Conservation (phyloP, 768 basidiomycete species). For the Mycena albidolilacea region DNA sequence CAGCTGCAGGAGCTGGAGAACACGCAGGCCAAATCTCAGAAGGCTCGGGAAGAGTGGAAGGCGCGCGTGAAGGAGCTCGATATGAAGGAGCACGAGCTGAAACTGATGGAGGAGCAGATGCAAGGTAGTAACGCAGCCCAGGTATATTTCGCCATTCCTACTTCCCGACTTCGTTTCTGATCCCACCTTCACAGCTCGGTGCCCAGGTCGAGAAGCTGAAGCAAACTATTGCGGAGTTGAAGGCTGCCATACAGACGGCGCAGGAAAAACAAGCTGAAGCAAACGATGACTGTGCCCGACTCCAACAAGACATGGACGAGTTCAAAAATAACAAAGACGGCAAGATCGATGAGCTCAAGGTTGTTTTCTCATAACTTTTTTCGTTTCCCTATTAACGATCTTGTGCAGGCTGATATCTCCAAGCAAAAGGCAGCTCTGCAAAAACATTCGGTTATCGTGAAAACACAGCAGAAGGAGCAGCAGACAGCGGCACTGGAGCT, state of each 20-base stretch:
- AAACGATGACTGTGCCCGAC: constrained; percentile 83
- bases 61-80: constrained; percentile 78
- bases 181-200: constrained; percentile 69
- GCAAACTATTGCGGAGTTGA: constrained; percentile 71
- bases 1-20: constrained; percentile 67
- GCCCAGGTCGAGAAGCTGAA: constrained; percentile 84
- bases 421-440: constrained; percentile 87
- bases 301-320: constrained; percentile 98
- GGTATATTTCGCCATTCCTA: constrained; percentile 61
- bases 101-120: constrained; percentile 86
- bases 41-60: constrained; percentile 74
- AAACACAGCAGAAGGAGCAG: constrained; percentile 90
- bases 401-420: constrained; percentile 77
- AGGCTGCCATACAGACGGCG: constrained; percentile 71
- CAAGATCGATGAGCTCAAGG: constrained; percentile 95
- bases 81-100: constrained; percentile 91
- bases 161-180: neutral
- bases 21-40: constrained; percentile 67
- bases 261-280: constrained; percentile 85
- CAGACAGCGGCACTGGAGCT: constrained; percentile 91
- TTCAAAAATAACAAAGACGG: constrained; percentile 99
- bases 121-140: constrained; percentile 91
- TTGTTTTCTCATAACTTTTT: constrained; percentile 44
- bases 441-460: constrained; percentile 86
- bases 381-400: neutral